Conservation (phyloP, 768 basidiomycete genomes). For the Strobilomyces echinocephalus region DNA sequence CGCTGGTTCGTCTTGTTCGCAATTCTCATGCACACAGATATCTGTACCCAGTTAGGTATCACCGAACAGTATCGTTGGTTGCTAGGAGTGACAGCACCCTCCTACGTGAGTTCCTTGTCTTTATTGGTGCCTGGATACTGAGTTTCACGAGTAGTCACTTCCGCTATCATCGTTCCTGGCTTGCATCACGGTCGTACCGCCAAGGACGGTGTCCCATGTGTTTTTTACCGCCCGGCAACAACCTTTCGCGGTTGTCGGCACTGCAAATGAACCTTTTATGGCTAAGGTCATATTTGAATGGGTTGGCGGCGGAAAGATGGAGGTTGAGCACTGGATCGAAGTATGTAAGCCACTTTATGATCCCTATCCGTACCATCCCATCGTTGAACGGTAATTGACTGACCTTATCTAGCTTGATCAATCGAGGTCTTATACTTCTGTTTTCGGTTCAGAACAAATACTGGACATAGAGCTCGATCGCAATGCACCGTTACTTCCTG, state of each 20-base stretch:
- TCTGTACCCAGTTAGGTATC: constrained; percentile 22
- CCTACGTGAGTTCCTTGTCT: constrained; percentile 37
- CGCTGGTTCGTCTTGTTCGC: neutral
- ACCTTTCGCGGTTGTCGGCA: constrained; percentile 39
- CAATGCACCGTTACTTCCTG: constrained; percentile 36
- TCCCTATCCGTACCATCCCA: neutral
- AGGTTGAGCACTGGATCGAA: constrained; percentile 51
- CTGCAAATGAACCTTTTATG: constrained; percentile 42
- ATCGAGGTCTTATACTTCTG: constrained; percentile 32
- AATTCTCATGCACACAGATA: constrained; percentile 28
- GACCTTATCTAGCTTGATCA: constrained; percentile 38
- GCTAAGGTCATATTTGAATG: constrained; percentile 39
- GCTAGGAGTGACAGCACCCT: constrained; percentile 40
- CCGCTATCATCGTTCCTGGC: constrained; percentile 32
- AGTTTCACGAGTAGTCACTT: constrained; percentile 19
- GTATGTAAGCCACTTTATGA: constrained; percentile 26
- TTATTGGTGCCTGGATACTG: neutral
- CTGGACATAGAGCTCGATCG: constrained; percentile 47
- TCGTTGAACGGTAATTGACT: neutral
- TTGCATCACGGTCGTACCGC: constrained; percentile 36
- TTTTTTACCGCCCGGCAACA: constrained; percentile 32
- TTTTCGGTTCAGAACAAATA: constrained; percentile 46
- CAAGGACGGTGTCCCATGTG: constrained; percentile 27
- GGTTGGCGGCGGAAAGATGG: constrained; percentile 40
- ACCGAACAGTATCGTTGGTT: constrained; percentile 46